Base-by-base conservation (phyloP, 73 alveolate species). In the Paramecium octaurelia region DNA sequence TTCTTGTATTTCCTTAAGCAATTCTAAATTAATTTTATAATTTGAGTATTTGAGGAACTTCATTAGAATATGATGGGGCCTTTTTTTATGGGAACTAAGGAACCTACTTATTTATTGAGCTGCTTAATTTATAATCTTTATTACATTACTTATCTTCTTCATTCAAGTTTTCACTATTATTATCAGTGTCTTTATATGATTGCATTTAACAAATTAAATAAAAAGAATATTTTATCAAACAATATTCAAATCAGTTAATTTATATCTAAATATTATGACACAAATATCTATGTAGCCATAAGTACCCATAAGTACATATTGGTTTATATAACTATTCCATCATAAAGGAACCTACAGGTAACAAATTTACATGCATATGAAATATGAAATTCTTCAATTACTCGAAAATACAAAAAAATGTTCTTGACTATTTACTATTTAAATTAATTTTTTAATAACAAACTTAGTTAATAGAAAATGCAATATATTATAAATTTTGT, bases 121-220 rank as follows among this genome's bases (percentile, higher is more conserved):
- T 73, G 59, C 64, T 73, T 73, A 23, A 11, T 9, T 64, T 64
- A 31, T 64, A 64, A 14, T 18, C 69, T 54, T 16, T 18, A 40
- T 36, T 73, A 18, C 87, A 73, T 36, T 73, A 73, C 87, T 73
- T 36, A 73, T 73, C 87, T 36, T 73, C 87, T 43, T 73, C 87
- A 73, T 73, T 36, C 38, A 73, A 38, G 35, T 73, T 73, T 43
- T 73, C 87, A 43, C 84, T 64, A 27, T 64, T 27, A 16, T 64
- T 64, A 34, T 27, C 48, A 23, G 50, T 34, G 84, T 64, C 84
- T 64, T 27, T 64, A 2, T 27, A 34, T 31, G 20, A 31, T 64
- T 64, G 27, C 54, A 64, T 64, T 9, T n/a, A 4, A n/a, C 27
- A 54, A 54, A 54, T 54, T 54, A 54, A 54, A n/a, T 54, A 54